Base-by-base conservation (phyloP, 371 early-diverging fungal genomes). In the Rhizopus microsporus region DNA sequence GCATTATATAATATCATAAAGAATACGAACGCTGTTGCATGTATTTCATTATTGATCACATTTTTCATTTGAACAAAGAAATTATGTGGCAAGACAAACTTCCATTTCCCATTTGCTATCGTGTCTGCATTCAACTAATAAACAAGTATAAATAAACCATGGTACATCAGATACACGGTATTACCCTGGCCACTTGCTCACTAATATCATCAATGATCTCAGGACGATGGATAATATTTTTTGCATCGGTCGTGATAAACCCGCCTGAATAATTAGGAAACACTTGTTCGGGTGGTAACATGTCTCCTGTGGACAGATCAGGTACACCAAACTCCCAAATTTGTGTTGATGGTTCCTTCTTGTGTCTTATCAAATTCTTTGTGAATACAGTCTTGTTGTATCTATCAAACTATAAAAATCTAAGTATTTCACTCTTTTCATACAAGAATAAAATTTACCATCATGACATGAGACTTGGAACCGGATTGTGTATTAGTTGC, bases 281-380 rank as follows among this genome's bases (percentile, higher is more conserved):
- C 2, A 59, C 42, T 44, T 52, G 50, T n/a, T 15, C 32, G 0
- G 63, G 54, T 5, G 67, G 63, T 5, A 38, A 12, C 16, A 67
- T 59, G 0, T 56, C 48, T 12, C 39, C 47, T 42, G 13, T 23
- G 0, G 49, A 37, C 9, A 37, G 33, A 33, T 62, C 49, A 17
- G 59, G 50, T 2, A 54, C 48, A 33, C 67, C 67, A 59, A 56
- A 62, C 17, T 67, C 67, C 59, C 60, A 67, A 2, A 67, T 59
- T 4, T 59, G 54, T 10, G 63, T 58, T 10, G 42, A 17, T 12
- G 56, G 17, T 34, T 66, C 58, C 16, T 49, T 59, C 29, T 67
- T 67, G 4, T 67, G 63, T 23, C 49, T 62, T 34, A 23, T 30
- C 6, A 67, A 13, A 29, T n/a, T 15, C 30, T 45, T 53, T 6